Evolutionary conservation across 2,329 filamentous ascomycete species (phyloP).

Genomic region (Colletotrichum tanaceti): DNA sequence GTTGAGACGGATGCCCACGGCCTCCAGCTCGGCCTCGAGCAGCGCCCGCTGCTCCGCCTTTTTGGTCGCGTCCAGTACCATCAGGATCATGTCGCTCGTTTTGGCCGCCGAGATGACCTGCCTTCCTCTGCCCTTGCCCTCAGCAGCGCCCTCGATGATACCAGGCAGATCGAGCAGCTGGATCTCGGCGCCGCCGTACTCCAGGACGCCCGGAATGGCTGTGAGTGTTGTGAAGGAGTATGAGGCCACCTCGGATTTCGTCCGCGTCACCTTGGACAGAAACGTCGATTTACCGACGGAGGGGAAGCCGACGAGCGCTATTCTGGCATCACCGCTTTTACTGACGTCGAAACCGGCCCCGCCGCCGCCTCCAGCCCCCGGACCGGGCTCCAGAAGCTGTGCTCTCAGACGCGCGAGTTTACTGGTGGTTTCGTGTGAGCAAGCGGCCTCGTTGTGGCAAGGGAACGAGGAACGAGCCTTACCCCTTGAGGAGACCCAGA

Average conservation of each 20-base stretch:
- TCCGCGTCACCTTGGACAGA: conserved; percentile 98
- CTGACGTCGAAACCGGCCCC: conserved; percentile 93
- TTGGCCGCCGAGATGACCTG: conserved; percentile 99
- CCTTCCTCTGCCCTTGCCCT: conserved; percentile 93
- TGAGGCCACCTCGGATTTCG: conserved; percentile 92
- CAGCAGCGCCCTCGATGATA: conserved; percentile 96
- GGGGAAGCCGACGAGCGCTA: conserved; percentile 97
- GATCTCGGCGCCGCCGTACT: conserved; percentile 98
- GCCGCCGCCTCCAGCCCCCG: conserved; percentile 80
- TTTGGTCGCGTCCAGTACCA: conserved; percentile 97
- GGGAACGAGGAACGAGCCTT: conserved; percentile 45
- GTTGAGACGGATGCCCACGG: conserved; percentile 94
- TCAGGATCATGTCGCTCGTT: conserved; percentile 96
- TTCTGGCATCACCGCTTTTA: conserved; percentile 95
- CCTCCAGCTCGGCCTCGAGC: conserved; percentile 91
- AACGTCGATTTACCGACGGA: conserved; percentile 99
- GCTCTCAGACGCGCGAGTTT: conserved; percentile 96
- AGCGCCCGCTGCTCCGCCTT: conserved; percentile 91
- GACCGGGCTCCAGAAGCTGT: conserved; percentile 89
- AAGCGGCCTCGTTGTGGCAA: background rate
- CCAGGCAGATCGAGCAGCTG: conserved; percentile 97
- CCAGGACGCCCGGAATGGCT: conserved; percentile 94
- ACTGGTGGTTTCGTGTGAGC: conserved; percentile 58
- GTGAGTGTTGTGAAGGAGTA: conserved; percentile 98
- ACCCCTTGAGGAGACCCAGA: conserved; percentile 97